phyloP scores from a whole-genome alignment of 768 basidiomycete genomes.

The Auricularia sp. region DNA sequence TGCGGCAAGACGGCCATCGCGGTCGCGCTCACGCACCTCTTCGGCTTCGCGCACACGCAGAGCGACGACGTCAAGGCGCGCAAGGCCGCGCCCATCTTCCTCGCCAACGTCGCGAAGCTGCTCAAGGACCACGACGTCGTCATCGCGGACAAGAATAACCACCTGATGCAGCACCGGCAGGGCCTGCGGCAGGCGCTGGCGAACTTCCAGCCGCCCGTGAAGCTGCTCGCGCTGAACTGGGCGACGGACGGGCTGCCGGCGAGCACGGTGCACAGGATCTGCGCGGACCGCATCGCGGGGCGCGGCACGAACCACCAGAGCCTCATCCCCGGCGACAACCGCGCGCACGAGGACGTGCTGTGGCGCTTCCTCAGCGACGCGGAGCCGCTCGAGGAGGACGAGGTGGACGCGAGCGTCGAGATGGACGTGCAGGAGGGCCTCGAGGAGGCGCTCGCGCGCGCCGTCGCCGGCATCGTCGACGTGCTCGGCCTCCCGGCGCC shows the following conservation, averaged over 20 bases:
- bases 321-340: slow-evolving; percentile 47
- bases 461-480: slow-evolving; percentile 46
- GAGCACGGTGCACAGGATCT: slow-evolving; percentile 58
- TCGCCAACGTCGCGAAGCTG: slow-evolving; percentile 57
- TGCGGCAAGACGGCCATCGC: slow-evolving; percentile 87
- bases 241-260: slow-evolving; percentile 42
- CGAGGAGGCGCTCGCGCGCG: slow-evolving; percentile 44
- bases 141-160: slow-evolving; percentile 97
- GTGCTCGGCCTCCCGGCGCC: slow-evolving; percentile 47
- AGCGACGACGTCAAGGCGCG: slow-evolving; percentile 81
- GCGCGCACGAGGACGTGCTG: slow-evolving; percentile 69
- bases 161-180: slow-evolving; percentile 67
- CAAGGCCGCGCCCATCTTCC: slow-evolving; percentile 57
- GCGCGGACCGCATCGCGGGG: slow-evolving; percentile 56
- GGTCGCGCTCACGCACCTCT: slow-evolving; percentile 68
- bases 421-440: slow-evolving; percentile 51
- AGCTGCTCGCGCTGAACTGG: slow-evolving; percentile 80
- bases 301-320: slow-evolving; percentile 83
- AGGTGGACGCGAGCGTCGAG: slow-evolving; percentile 61
- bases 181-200: slow-evolving; percentile 49
- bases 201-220: slow-evolving; percentile 41
- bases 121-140: slow-evolving; percentile 64
- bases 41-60: slow-evolving; percentile 85
- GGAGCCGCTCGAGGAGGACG: slow-evolving; percentile 48
- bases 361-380: slow-evolving; percentile 62